phyloP scores from a whole-genome alignment of 176 grass and related monocot species.

The Musa acuminata region DNA sequence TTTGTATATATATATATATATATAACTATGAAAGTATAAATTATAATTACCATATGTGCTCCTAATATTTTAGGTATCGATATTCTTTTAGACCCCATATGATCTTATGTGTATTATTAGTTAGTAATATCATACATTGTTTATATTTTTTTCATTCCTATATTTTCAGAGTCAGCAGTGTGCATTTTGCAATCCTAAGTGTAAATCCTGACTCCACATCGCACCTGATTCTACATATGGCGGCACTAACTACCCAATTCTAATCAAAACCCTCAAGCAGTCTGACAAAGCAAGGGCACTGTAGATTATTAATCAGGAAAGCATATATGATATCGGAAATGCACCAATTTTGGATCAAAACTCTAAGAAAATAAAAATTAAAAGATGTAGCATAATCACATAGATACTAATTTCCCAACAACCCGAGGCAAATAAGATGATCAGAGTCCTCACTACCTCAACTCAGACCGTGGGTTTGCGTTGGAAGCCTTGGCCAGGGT shows the following conservation, averaged over 20 bases:
- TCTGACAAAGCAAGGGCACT: too few relatives aligned
- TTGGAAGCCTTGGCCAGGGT: slow-evolving; percentile 45
- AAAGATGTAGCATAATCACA: not conserved
- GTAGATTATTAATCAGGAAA: too few relatives aligned
- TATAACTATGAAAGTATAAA: too few relatives aligned
- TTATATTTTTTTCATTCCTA: too few relatives aligned
- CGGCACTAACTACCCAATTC: not conserved
- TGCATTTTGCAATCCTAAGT: not conserved
- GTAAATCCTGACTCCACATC: not conserved
- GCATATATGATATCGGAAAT: too few relatives aligned
- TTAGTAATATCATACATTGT: not conserved
- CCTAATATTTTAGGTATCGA: not conserved
- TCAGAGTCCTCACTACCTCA: not conserved
- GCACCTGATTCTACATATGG: not conserved
- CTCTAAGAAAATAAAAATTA: not conserved
- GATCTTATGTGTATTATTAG: not conserved
- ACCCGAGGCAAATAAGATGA: not conserved
- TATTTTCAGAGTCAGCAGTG: not conserved
- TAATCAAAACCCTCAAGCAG: not conserved
- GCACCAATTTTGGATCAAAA: too few relatives aligned
- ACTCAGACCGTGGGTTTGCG: slow-evolving; percentile 49
- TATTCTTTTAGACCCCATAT: not conserved
- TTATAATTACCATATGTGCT: not conserved
- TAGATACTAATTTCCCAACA: not conserved
- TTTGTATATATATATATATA: too few relatives aligned